Evolutionary conservation across 1,139 yeast species (phyloP), one percentile per base, ranked within the genome.

Genomic region (Saccharomyces hybrid): DNA sequence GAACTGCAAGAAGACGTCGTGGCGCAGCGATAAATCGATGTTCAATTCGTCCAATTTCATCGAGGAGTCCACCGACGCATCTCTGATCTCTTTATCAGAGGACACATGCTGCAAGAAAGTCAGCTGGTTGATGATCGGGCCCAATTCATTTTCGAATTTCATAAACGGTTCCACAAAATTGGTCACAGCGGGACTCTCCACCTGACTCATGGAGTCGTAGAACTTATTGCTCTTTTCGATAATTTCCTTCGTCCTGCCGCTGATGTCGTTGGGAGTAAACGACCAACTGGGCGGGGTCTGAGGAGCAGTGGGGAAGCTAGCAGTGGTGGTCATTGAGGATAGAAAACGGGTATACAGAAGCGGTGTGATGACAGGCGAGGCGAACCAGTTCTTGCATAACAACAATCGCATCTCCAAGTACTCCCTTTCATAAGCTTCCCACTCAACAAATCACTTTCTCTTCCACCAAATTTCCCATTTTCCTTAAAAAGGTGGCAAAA

Each of bases 41-140:
- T 77, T 71, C 61, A 75, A 80, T 49, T 82, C 78, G 52, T 80
- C 77, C 47, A 85, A 68, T 54, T 75, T 64, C 65, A 82, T 80
- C 58, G 83, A 85, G 1, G 88, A 85, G 58, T 79, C 75, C 47
- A 78, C 78, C 1, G 91, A 82, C 2, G 90, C 89, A 59, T 86
- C 88, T 63, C 96, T 79, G 38, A 86, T 66, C 11, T 71, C 80
- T 62, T 83, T 80, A 59, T 79, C 76, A 11, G 82, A 64, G 2
- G 91, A 83, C 16, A 88, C 91, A 61, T 84, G 82, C 68, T 82
- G 88, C 64, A 81, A 83, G 66, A 88, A 87, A 5, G 83, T 74
- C 60, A 85, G 66, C 60, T 79, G 84, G 60, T 76, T 77, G 34
- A 74, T 73, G 11, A 75, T 57, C 13, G 77, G 75, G 5, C 73